Evolutionary conservation across 2,329 filamentous ascomycete genomes (phyloP).

Genomic region (Dothideomycetidae sp.): DNA sequence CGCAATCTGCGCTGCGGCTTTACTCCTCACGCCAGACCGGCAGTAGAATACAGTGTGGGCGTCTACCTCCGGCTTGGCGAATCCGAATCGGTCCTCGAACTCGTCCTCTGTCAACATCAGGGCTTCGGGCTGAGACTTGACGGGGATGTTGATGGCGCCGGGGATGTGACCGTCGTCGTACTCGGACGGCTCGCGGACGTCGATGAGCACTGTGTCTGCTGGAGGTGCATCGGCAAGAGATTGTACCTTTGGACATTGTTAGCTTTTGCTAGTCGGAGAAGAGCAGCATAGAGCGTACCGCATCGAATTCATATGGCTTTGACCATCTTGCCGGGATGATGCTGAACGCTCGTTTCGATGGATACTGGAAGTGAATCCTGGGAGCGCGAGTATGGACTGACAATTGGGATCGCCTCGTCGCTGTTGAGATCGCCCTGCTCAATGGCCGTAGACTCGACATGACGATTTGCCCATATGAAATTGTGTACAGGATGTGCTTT

Average conservation of each 20-base stretch:
- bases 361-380: background rate
- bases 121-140: constrained; percentile 62
- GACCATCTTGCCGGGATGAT: constrained; percentile 7
- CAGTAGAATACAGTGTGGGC: constrained; percentile 70
- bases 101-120: constrained; percentile 63
- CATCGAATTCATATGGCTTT: constrained; percentile 28
- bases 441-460: constrained; percentile 1
- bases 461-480: background rate
- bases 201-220: constrained; percentile 24
- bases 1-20: constrained; percentile 63
- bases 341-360: background rate
- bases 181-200: constrained; percentile 61
- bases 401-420: background rate
- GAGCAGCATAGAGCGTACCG: constrained; percentile 17
- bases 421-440: background rate
- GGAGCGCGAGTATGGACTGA: background rate
- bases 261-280: constrained; percentile 1
- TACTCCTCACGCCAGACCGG: constrained; percentile 74
- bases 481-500: background rate
- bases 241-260: background rate
- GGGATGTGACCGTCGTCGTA: constrained; percentile 59
- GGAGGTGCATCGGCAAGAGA: background rate
- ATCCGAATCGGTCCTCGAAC: constrained; percentile 73
- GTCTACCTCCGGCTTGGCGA: constrained; percentile 47
- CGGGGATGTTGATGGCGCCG: constrained; percentile 65